A percentile compares a stretch with the other conserved stretches of the same genome.
Conservation (phyloP, 2,329 filamentous ascomycete species). For the Arthrobotrys conoides region DNA sequence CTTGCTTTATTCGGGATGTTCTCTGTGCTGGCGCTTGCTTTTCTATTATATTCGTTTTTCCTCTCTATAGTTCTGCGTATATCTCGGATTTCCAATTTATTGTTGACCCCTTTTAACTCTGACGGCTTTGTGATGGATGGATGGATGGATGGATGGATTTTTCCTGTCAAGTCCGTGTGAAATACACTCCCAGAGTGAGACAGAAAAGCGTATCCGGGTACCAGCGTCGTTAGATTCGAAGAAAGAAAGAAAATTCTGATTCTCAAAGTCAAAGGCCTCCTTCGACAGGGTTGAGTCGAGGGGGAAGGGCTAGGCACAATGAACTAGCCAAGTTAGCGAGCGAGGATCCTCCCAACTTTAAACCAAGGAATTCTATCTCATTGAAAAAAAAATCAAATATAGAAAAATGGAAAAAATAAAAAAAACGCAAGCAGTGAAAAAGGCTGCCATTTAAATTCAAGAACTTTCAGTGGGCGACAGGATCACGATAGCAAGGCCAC, state of each 20-base stretch:
- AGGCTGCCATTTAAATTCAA: conserved; percentile 48
- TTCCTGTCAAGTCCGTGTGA: conserved; percentile 41
- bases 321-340: conserved; percentile 47
- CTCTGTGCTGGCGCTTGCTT: conserved; percentile 33
- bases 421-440: conserved; percentile 18
- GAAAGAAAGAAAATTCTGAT: conserved; percentile 4
- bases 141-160: background rate
- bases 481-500: conserved; percentile 49
- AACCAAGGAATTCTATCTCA: conserved; percentile 41
- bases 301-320: conserved; percentile 39
- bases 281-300: conserved; percentile 44
- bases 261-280: conserved; percentile 19
- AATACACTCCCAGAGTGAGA: conserved; percentile 36
- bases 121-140: background rate
- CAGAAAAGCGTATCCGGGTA: conserved; percentile 41
- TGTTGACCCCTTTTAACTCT: background rate
- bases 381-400: background rate
- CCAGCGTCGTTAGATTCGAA: conserved; percentile 32
- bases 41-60: conserved; percentile 6
- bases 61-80: background rate
- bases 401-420: conserved; percentile 30
- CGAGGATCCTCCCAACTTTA: conserved; percentile 46
- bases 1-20: conserved; percentile 28
- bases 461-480: conserved; percentile 20
- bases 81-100: conserved; percentile 16